phyloP scores from a whole-genome alignment of 2,329 filamentous ascomycete genomes.

The Paracoccidioides brasiliensis region DNA sequence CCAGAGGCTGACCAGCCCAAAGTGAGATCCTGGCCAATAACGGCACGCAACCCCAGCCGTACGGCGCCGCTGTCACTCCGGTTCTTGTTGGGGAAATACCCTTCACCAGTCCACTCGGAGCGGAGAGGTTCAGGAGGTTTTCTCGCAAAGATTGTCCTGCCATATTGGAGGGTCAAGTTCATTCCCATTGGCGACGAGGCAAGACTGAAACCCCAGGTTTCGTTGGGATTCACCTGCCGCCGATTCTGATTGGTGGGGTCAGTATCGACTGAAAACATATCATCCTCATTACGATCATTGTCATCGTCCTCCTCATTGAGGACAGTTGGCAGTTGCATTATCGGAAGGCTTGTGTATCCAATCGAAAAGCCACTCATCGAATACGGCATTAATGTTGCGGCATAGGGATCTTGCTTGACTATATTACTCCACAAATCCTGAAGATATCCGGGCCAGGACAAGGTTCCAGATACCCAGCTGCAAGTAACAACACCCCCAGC shows the following conservation, averaged over 20 bases:
- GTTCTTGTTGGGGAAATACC: constrained; percentile 22
- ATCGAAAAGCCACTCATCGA: constrained; percentile 1
- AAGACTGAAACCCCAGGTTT: constrained; percentile 23
- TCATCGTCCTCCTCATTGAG: constrained; percentile 6
- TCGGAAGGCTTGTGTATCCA: neutral
- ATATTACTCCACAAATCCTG: constrained; percentile 12
- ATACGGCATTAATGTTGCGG: neutral
- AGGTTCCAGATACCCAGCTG: constrained; percentile 27
- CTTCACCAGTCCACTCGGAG: constrained; percentile 31
- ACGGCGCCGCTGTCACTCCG: constrained; percentile 20
- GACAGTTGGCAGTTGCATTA: neutral
- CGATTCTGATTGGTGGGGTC: constrained; percentile 7
- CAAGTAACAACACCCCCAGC: constrained; percentile 19
- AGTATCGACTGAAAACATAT: constrained; percentile 9
- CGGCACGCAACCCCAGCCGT: constrained; percentile 22
- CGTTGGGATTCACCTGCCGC: constrained; percentile 14
- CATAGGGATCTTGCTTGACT: neutral
- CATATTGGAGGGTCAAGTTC: constrained; percentile 23
- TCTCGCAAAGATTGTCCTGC: constrained; percentile 26
- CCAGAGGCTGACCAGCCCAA: constrained; percentile 25
- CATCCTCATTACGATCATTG: constrained; percentile 17
- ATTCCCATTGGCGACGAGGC: constrained; percentile 17
- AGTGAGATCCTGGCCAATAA: constrained; percentile 17
- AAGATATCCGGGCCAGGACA: constrained; percentile 22
- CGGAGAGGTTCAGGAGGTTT: constrained; percentile 20